Conservation (phyloP, 2,329 filamentous ascomycete genomes). For the Plenodomus biglobosus region DNA sequence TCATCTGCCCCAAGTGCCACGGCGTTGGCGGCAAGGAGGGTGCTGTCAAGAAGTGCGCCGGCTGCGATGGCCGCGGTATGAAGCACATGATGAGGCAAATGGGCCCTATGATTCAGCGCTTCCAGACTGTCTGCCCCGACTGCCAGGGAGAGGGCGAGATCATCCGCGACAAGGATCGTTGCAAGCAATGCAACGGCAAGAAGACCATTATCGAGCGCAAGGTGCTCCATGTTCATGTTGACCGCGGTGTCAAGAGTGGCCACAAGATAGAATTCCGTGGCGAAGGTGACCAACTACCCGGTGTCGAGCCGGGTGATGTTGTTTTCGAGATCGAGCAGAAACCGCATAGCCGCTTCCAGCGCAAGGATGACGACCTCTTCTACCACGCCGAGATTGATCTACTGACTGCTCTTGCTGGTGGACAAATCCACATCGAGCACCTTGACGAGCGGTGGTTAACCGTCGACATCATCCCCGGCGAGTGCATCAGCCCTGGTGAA, state of each 20-base stretch:
- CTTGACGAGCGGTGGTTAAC: slow-evolving; percentile 96
- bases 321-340: slow-evolving; percentile 99
- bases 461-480: slow-evolving; percentile 88
- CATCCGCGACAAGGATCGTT: slow-evolving; percentile 95
- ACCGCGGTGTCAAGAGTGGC: slow-evolving; percentile 88
- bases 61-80: slow-evolving; percentile 94
- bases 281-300: slow-evolving; percentile 93
- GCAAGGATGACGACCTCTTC: slow-evolving; percentile 93
- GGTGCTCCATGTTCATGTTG: slow-evolving; percentile 96
- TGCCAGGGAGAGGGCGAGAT: slow-evolving; percentile 97
- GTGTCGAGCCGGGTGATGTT: slow-evolving; percentile 90
- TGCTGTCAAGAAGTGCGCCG: slow-evolving; percentile 87
- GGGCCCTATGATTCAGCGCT: slow-evolving; percentile 99
- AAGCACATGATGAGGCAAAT: slow-evolving; percentile 99
- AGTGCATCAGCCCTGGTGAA: slow-evolving; percentile 86
- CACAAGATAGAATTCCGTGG: slow-evolving; percentile 97
- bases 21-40: slow-evolving; percentile 96
- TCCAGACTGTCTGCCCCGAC: slow-evolving; percentile 98
- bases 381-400: slow-evolving; percentile 96
- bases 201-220: slow-evolving; percentile 98
- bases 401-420: slow-evolving; percentile 89
- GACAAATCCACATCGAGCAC: slow-evolving; percentile 89
- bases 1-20: slow-evolving; percentile 94
- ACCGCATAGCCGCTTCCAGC: slow-evolving; percentile 92
- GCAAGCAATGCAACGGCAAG: slow-evolving; percentile 95